Conservation (phyloP, 1,139 yeast genomes). For the Nakaseomyces sp. region DNA sequence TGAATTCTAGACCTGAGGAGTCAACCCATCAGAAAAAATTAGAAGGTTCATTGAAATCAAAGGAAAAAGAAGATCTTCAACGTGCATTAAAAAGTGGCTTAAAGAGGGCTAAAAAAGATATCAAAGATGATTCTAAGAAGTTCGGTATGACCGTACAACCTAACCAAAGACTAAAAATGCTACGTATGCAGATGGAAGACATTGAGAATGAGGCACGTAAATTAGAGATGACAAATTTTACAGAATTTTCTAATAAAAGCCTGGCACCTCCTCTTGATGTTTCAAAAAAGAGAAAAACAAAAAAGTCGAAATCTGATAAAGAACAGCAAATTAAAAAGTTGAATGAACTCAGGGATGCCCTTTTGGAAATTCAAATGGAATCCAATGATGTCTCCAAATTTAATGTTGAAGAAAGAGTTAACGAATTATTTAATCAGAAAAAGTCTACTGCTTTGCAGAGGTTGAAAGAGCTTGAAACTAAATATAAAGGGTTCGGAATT, state of each 20-base stretch:
- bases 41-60: constrained; percentile 12
- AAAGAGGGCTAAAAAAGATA: constrained; percentile 24
- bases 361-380: constrained; percentile 57
- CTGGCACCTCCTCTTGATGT: constrained; percentile 20
- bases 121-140: constrained; percentile 29
- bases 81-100: constrained; percentile 36
- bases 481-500: constrained; percentile 52
- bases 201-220: constrained; percentile 79
- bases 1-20: constrained; percentile 33
- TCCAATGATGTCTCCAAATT: constrained; percentile 66
- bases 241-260: constrained; percentile 31
- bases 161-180: constrained; percentile 60
- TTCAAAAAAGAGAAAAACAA: constrained; percentile 8
- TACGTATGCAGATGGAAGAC: constrained; percentile 79
- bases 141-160: constrained; percentile 51
- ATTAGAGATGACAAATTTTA: constrained; percentile 78
- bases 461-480: constrained; percentile 51
- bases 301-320: constrained; percentile 5
- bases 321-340: constrained; percentile 32
- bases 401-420: constrained; percentile 42
- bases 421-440: constrained; percentile 49
- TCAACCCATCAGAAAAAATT: constrained; percentile 16
- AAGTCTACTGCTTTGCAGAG: constrained; percentile 60
- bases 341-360: constrained; percentile 46
- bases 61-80: constrained; percentile 29